phyloP scores from a whole-genome alignment of 805 yeast genomes.

The Trichomonascus vanleenenianus region DNA sequence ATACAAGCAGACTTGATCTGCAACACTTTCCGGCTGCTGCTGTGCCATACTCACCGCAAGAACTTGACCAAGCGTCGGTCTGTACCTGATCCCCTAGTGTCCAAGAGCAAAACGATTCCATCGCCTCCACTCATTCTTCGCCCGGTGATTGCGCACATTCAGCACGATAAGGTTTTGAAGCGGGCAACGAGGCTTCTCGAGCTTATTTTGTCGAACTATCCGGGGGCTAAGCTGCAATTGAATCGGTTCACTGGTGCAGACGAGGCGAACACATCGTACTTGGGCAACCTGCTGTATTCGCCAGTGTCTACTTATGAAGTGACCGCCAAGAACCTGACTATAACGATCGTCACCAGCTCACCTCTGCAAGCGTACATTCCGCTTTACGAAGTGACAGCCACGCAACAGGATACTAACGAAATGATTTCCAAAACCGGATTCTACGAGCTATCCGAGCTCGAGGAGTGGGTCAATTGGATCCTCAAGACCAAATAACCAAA shows the following conservation, averaged over 20 bases:
- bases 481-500: constrained; percentile 7
- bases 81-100: constrained; percentile 10
- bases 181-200: constrained; percentile 18
- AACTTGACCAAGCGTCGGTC: constrained; percentile 30
- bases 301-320: constrained; percentile 16
- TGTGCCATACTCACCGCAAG: constrained; percentile 49
- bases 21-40: constrained; percentile 47
- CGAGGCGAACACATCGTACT: constrained; percentile 5
- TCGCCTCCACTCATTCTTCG: constrained; percentile 18
- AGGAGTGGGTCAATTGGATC: constrained; percentile 30
- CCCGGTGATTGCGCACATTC: constrained; percentile 29
- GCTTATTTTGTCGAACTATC: constrained; percentile 16
- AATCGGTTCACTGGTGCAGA: constrained; percentile 7
- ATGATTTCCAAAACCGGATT: constrained; percentile 19
- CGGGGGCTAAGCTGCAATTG: constrained; percentile 10
- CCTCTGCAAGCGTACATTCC: constrained; percentile 20
- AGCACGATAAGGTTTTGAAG: constrained; percentile 19
- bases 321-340: constrained; percentile 4
- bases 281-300: constrained; percentile 19
- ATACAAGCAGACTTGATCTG: constrained; percentile 47
- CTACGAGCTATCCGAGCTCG: constrained; percentile 29
- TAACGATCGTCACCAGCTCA: constrained; percentile 18
- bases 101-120: neutral
- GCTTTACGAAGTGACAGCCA: constrained; percentile 17
- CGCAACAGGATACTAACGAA: constrained; percentile 3